Base-by-base conservation (phyloP, 2,329 filamentous ascomycete genomes). In the Fonsecaea erecta region DNA sequence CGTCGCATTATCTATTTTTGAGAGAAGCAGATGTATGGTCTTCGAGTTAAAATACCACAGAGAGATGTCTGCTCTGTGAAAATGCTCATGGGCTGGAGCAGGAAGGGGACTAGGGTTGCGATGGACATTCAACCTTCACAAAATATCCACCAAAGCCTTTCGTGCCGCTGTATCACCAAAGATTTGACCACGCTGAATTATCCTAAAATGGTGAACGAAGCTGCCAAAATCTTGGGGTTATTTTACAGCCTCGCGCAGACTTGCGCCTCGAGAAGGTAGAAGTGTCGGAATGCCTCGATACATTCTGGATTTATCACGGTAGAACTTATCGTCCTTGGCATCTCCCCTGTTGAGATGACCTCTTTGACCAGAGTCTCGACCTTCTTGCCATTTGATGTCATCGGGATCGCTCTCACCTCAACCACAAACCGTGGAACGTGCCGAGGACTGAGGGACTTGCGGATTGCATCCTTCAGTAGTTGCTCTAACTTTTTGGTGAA, bases 391-490 rank as follows among this genome's bases (percentile, higher is more conserved):
- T 68, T 68, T 12, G 60, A 57, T 16, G 60, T 70, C 37, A 67
- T 56, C 1, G 66, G 68, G 11, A 70, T 65, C 46, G 65, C 55
- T 7, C 26, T 43, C 8, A 65, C 59, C 26, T 52, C 55, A n/a
- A 64, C 56, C 32, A 70, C 48, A 26, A 63, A 69, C 4, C 63
- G 54, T 12, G 68, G 68, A 14, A 70, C 68, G 59, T 70, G 68
- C 8, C 68, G 32, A 12, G 53, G 86, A 37, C 88, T 91, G 72
- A 89, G 77, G 69, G 89, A 88, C 68, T 78, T 82, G 2, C 81
- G 82, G 73, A 96, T 92, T 11, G 84, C 85, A 14, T 80, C 79
- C 74, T 88, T 89, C 0, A 95, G 79, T 6, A 82, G 80, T 1
- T 75, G 74, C 0, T 88, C 86, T 56, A 93, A 74, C 52, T 48